Conservation (phyloP, 192 early-diverging fungal genomes). For the Helicostylum pulchrum region DNA sequence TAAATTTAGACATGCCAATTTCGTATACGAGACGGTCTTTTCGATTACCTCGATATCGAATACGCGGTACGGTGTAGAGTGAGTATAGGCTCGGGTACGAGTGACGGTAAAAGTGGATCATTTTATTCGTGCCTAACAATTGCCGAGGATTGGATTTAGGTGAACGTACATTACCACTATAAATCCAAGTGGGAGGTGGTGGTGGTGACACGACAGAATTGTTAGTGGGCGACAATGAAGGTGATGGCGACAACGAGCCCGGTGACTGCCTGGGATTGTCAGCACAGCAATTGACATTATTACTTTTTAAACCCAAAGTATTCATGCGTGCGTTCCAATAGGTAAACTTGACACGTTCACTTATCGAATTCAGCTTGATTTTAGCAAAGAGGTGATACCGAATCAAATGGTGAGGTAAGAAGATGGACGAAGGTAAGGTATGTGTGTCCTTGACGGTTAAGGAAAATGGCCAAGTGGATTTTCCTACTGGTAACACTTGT, state of each 20-base stretch:
- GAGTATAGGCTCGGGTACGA: neutral
- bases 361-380: conserved; percentile 1
- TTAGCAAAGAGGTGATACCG: conserved; percentile 5
- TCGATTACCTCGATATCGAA: conserved; percentile 4
- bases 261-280: neutral
- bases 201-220: neutral
- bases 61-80: neutral
- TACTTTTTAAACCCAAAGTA: neutral
- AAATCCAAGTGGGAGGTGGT: too few relatives aligned
- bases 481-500: neutral
- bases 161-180: neutral
- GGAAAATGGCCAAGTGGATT: neutral
- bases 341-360: neutral
- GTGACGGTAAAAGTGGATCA: conserved; percentile 1
- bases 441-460: neutral
- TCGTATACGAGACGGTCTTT: neutral
- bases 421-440: neutral
- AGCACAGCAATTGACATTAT: neutral
- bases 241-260: neutral
- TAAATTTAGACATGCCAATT: conserved; percentile 6
- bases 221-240: neutral
- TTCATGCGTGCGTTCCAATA: conserved; percentile 13
- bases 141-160: neutral
- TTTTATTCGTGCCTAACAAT: neutral
- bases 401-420: conserved; percentile 6